Evolutionary conservation across 1,139 yeast species (phyloP), one percentile per base, ranked within the genome.

Genomic region (Tardiomyces blankii): DNA sequence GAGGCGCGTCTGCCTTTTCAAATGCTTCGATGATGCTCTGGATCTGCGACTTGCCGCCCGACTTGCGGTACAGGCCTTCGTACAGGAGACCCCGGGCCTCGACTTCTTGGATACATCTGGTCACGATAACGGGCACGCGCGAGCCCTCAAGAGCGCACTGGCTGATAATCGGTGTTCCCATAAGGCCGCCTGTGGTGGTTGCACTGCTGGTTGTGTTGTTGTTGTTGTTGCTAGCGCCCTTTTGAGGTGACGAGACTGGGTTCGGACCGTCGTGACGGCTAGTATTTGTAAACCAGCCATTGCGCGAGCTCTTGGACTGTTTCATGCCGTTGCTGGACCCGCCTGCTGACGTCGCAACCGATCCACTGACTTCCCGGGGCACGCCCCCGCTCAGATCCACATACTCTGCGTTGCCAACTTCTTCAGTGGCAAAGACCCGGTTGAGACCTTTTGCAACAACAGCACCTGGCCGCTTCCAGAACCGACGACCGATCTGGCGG

Each of bases 41-140:
- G 52, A 86, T 78, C 45, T 87, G 86, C 13, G 91, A 78, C 49
- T 83, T 78, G 6, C 91, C 88, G 2, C 97, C 98, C 19, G 94
- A 83, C 53, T 89, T 83, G 56, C 98, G 74, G 66, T 91, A 91
- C 39, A 91, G 75, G 5, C 98, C 98, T 64, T 89, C 97, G 39
- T 72, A 68, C 42, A 73, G 78, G 55, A 85, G 61, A 9, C 95
- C 89, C 51, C 88, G 69, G 40, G 62, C 60, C 64, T 89, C 96
- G 43, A 91, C 87, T 57, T 83, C 94, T 38, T 70, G 68, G n/a
- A 88, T 66, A 65, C 96, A 87, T 48, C 79, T 72, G 12, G 81
- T 69, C 12, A 91, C 74, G 40, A 91, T 77, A 50, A 77, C 64
- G 6, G 98, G 98, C 9, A 87, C 73, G 3, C 61, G 54, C 19